Conservation (phyloP, 768 basidiomycete genomes). For the Gyrodon lividus region DNA sequence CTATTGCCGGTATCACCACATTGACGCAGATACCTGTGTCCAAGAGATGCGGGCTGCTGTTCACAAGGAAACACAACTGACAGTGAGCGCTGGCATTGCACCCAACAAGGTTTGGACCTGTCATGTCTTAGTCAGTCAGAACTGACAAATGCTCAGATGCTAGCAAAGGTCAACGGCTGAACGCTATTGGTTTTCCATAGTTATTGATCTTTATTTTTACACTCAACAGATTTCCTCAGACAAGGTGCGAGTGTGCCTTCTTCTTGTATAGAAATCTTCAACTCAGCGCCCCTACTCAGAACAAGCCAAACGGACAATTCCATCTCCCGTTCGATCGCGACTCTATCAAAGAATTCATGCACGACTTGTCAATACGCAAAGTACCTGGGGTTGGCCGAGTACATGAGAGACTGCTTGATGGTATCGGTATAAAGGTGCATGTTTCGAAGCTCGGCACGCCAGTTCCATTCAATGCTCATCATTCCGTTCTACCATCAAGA, state of each 20-base stretch:
- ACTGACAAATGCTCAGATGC: conserved; percentile 53
- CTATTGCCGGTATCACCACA: conserved; percentile 68
- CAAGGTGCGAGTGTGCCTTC: conserved; percentile 46
- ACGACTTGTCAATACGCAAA: conserved; percentile 78
- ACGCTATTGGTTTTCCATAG: background rate
- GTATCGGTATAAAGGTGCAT: conserved; percentile 75
- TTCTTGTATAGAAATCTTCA: background rate
- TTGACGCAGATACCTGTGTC: conserved; percentile 75
- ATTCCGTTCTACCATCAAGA: conserved; percentile 41
- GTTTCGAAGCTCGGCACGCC: background rate
- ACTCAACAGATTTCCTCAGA: conserved; percentile 82
- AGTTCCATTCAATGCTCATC: background rate
- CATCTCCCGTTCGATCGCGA: conserved; percentile 63
- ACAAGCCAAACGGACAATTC: conserved; percentile 95
- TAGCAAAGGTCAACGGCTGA: conserved; percentile 71
- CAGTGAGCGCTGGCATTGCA: conserved; percentile 93
- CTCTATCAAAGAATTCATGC: conserved; percentile 74
- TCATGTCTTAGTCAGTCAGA: conserved; percentile 13
- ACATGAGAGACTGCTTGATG: conserved; percentile 82
- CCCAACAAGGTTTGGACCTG: conserved; percentile 76
- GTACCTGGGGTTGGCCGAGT: conserved; percentile 91
- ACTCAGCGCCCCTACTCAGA: conserved; percentile 41
- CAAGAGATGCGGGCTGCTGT: conserved; percentile 73
- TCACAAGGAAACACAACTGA: conserved; percentile 75
- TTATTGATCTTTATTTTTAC: conserved; percentile 3